phyloP scores from a whole-genome alignment of 345 rosid genomes.

The Gossypium stocksii region DNA sequence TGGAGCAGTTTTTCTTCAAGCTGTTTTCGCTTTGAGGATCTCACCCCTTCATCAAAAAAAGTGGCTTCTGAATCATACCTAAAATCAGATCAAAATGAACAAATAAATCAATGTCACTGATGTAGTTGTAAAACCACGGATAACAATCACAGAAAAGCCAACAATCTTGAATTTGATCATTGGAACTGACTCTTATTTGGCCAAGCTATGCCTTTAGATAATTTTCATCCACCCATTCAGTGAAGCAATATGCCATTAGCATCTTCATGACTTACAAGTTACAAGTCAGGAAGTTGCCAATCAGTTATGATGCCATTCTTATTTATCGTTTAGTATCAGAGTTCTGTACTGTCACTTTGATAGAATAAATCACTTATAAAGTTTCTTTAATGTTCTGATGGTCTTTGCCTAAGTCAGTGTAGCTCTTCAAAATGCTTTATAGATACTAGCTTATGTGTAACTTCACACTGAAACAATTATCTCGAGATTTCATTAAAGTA shows the following conservation, averaged over 20 bases:
- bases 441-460: not conserved
- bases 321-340: not conserved
- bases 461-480: not conserved
- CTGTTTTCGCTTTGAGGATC: constrained; percentile 69
- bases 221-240: not conserved
- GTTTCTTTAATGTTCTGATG: no score
- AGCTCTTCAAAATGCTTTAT: not conserved
- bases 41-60: constrained; percentile 88
- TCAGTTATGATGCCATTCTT: not conserved
- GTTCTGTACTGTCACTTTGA: not conserved
- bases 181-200: not conserved
- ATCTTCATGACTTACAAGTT: not conserved
- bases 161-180: not conserved
- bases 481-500: not conserved
- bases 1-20: constrained; percentile 90
- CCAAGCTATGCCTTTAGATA: not conserved
- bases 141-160: not conserved
- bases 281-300: not conserved
- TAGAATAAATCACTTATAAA: not conserved
- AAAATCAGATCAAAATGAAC: constrained; percentile 17
- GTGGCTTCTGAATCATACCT: constrained; percentile 83
- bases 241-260: constrained; percentile 4
- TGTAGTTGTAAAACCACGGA: not conserved
- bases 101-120: not conserved
- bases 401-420: no score